Evolutionary conservation across 768 basidiomycete genomes (phyloP).

Genomic region (Pseudohyphozyma bogoriensis): DNA sequence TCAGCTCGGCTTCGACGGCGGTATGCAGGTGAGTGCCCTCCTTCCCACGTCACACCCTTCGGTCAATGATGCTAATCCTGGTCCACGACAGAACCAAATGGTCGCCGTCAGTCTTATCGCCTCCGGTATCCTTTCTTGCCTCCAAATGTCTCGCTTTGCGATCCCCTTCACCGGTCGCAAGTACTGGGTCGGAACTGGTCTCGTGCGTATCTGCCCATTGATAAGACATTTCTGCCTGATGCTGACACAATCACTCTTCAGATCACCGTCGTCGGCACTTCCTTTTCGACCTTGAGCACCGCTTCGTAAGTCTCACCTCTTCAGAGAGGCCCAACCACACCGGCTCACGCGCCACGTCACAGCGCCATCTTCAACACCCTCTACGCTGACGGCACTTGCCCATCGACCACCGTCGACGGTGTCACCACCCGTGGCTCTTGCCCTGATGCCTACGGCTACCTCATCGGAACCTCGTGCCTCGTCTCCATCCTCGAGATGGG

Average conservation of each 20-base stretch:
- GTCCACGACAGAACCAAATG: conserved; percentile 62
- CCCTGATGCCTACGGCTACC: conserved; percentile 69
- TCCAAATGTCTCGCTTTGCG: conserved; percentile 59
- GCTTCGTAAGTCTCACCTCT: not conserved
- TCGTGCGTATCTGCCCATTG: not conserved
- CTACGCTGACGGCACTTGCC: conserved; percentile 63
- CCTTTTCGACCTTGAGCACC: not conserved
- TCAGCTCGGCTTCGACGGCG: conserved; percentile 45
- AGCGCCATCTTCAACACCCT: conserved; percentile 39
- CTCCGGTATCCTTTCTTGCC: conserved; percentile 43
- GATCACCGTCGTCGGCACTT: conserved; percentile 61
- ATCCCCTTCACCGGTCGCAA: conserved; percentile 13
- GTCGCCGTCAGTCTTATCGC: conserved; percentile 70
- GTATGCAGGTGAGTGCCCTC: too few relatives aligned
- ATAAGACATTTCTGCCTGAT: not conserved
- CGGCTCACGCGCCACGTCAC: conserved; percentile 38
- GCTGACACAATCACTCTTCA: conserved; percentile 44
- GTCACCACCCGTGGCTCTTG: conserved; percentile 49
- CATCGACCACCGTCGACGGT: conserved; percentile 52
- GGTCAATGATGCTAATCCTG: conserved; percentile 50
- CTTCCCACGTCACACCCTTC: conserved; percentile 71
- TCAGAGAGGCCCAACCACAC: not conserved
- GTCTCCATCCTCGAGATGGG: conserved; percentile 24
- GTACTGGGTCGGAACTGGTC: conserved; percentile 12
- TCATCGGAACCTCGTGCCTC: conserved; percentile 48